Conservation (phyloP, 805 yeast species). For the Ogataea polymorpha region DNA sequence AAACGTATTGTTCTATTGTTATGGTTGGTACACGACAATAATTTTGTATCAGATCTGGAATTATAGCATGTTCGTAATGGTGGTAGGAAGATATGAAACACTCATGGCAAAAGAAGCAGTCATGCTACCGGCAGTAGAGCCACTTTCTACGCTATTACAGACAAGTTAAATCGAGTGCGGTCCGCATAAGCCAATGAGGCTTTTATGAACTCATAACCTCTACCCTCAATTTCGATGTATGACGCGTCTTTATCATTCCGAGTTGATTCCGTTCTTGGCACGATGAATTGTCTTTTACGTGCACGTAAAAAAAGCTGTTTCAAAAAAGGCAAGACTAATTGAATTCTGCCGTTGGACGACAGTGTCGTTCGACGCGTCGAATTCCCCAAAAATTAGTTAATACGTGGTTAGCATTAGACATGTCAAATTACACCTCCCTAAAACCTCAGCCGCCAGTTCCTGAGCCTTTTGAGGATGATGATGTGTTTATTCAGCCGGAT, state of each 20-base stretch:
- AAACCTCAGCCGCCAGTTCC: conserved; percentile 16
- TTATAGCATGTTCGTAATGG: background rate
- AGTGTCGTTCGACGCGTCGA: conserved; percentile 4
- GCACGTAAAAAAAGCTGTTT: background rate
- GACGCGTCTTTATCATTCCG: background rate
- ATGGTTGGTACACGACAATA: background rate
- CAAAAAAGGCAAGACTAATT: no score
- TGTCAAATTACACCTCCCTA: conserved; percentile 14
- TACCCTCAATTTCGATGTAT: background rate
- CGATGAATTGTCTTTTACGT: background rate
- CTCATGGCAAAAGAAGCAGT: background rate
- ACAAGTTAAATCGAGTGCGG: background rate
- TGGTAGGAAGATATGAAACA: background rate
- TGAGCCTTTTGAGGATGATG: conserved; percentile 19
- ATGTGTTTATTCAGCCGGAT: conserved; percentile 27
- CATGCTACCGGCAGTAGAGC: no score
- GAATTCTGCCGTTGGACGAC: no score
- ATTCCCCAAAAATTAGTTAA: background rate
- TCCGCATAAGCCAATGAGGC: no score
- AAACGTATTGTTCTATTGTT: background rate
- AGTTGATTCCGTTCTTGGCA: background rate
- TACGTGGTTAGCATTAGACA: background rate
- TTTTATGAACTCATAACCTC: no score
- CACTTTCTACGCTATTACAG: background rate
- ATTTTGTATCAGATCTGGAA: conserved; percentile 2